Evolutionary conservation across 306 rosid species (phyloP).

Genomic region (Quercus rubra): DNA sequence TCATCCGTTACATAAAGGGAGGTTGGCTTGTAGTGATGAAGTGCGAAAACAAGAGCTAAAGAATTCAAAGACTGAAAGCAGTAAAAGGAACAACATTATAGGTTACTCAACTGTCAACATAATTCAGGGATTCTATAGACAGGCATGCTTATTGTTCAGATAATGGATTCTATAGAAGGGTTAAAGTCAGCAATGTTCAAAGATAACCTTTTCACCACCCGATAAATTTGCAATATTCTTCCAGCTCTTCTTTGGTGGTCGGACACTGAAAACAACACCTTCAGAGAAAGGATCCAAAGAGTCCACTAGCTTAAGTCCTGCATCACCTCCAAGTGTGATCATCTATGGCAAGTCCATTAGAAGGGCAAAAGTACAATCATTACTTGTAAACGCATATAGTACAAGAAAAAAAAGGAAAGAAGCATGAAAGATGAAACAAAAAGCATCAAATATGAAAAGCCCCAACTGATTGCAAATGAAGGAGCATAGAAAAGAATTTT

Average conservation of each 20-base stretch:
- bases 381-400: background rate
- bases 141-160: slow-evolving; percentile 5
- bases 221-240: slow-evolving; percentile 95
- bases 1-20: slow-evolving; percentile 97
- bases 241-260: slow-evolving; percentile 99
- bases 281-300: slow-evolving; percentile 96
- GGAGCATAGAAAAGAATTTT: background rate
- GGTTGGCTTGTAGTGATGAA: slow-evolving; percentile 97
- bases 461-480: background rate
- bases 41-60: slow-evolving; percentile 92
- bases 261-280: slow-evolving; percentile 95
- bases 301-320: slow-evolving; percentile 94
- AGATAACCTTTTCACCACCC: slow-evolving; percentile 91
- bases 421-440: background rate
- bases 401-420: background rate
- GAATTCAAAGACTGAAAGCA: slow-evolving; percentile 85
- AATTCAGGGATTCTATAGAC: background rate
- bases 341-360: slow-evolving; percentile 40
- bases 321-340: slow-evolving; percentile 99
- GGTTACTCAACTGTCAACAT: background rate
- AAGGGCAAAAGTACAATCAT: background rate
- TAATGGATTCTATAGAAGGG: background rate
- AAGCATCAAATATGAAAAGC: background rate
- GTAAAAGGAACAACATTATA: slow-evolving; percentile 14
- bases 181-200: background rate